Percentiles rank a stretch among this genome's conserved stretches.
Conservation (phyloP, 2,329 filamentous ascomycete genomes). For the Sporothrix mexicana region DNA sequence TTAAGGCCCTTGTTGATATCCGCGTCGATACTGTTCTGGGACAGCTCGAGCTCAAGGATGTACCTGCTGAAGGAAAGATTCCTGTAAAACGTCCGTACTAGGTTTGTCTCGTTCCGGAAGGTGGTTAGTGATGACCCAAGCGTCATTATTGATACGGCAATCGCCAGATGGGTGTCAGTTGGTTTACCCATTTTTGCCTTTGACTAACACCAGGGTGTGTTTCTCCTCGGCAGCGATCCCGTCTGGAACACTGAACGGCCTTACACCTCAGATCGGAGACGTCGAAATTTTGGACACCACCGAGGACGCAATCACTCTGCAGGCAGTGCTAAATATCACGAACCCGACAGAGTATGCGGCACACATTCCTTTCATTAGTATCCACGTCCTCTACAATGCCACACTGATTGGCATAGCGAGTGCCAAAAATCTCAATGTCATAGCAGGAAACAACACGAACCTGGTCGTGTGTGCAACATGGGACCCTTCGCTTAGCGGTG, state of each 20-base stretch:
- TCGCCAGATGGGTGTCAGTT: no score
- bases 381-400: constrained; percentile 76
- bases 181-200: background rate
- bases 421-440: constrained; percentile 66
- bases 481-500: constrained; percentile 72
- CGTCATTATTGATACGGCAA: no score
- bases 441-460: constrained; percentile 73
- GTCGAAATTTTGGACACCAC: constrained; percentile 76
- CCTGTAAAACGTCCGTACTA: constrained; percentile 87
- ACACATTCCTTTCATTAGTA: constrained; percentile 76
- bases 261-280: constrained; percentile 70
- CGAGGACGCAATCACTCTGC: constrained; percentile 70
- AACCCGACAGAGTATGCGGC: constrained; percentile 91
- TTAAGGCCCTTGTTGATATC: constrained; percentile 82
- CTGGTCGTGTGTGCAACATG: constrained; percentile 72
- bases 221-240: constrained; percentile 58
- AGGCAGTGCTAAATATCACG: constrained; percentile 78
- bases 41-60: constrained; percentile 76
- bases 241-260: constrained; percentile 55
- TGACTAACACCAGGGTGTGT: constrained; percentile 34
- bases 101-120: constrained; percentile 57
- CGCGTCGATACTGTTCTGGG: constrained; percentile 83
- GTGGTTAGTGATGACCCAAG: background rate
- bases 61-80: constrained; percentile 85
- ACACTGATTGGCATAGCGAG: constrained; percentile 77